Evolutionary conservation across 73 alveolate genomes (phyloP).

Genomic region (Diophrys appendiculata): DNA sequence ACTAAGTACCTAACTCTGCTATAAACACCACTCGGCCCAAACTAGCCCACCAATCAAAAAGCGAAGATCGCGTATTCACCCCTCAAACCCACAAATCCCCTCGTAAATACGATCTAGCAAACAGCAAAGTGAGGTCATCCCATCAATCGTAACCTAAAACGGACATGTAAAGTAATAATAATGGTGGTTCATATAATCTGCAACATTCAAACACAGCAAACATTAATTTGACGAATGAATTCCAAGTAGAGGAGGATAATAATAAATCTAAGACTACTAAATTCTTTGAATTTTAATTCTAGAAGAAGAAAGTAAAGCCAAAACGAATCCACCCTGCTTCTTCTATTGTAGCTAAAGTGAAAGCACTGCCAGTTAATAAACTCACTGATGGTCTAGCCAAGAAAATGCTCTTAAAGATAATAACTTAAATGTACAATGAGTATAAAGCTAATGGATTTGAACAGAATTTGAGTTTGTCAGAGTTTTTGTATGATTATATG

Average conservation of each 20-base stretch:
- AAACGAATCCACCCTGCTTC: conserved; percentile 32
- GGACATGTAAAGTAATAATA: neutral
- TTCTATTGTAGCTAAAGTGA: conserved; percentile 13
- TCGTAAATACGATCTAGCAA: neutral
- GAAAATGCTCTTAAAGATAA: conserved; percentile 43
- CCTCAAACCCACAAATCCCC: too few relatives aligned
- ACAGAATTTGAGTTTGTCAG: conserved; percentile 2
- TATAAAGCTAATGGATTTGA: conserved; percentile 6
- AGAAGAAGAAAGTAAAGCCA: conserved; percentile 11
- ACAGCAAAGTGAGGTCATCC: neutral
- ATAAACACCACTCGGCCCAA: neutral
- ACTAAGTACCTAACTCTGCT: neutral
- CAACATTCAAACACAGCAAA: too few relatives aligned
- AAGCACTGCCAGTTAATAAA: conserved; percentile 8
- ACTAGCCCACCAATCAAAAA: neutral
- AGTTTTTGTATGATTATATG: conserved; percentile 59
- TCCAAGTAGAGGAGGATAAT: neutral
- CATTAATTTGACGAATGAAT: neutral
- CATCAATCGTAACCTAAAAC: neutral
- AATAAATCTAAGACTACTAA: conserved; percentile 14
- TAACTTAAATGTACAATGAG: conserved; percentile 27
- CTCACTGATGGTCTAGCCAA: conserved; percentile 38
- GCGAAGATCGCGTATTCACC: neutral
- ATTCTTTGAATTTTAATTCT: conserved; percentile 23
- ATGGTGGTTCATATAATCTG: too few relatives aligned